Base-by-base conservation (phyloP, 2,329 filamentous ascomycete species). In the Cadophora malorum region DNA sequence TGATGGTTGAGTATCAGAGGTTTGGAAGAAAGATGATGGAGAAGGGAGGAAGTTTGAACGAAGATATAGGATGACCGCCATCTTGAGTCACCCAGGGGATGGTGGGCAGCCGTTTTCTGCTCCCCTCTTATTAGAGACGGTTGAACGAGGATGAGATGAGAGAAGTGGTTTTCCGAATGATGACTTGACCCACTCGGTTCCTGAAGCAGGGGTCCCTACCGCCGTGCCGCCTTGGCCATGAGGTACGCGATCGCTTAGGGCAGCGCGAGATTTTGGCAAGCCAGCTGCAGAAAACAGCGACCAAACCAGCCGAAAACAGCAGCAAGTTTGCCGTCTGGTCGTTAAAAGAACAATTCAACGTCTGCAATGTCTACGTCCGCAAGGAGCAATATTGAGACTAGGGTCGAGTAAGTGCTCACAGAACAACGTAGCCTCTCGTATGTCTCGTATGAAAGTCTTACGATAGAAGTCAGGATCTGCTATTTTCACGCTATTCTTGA, bases 201-300 rank as follows among this genome's bases (percentile, higher is more conserved):
- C 45, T 64, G 41, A 19, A 66, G 52, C 45, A 63, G 45, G 66
- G 66, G 62, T 67, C 65, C 38, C 56, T 47, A 67, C 47, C 14
- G 70, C 53, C 69, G 38, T 71, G 69, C 72, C 63, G 72, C 70
- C 66, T 73, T 72, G 56, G 66, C 69, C 47, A 68, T 63, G 4
- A 67, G 69, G 66, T 72, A 72, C 59, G 67, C 68, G 63, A 72
- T 61, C 60, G 62, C 52, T n/a, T 72, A 72, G 64, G 38, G 71
- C 65, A 66, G 70, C 70, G 64, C 33, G 33, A 35, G 33, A 35
- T 35, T 35, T 35, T 35, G 33, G 33, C 33, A 35, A 35, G 33
- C 9, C 33, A 35, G 33, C 33, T 35, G 33, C 33, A 9, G 33
- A 35, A 35, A 35, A 35, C 33, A 35, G 33, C 33, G 33, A 35